Percentiles rank a stretch among this genome's conserved stretches.
These are phyloP conservation scores for Salix arbutifolia DNA, from an alignment of 345 rosid genomes.

Conservation along the genomic window DNA sequence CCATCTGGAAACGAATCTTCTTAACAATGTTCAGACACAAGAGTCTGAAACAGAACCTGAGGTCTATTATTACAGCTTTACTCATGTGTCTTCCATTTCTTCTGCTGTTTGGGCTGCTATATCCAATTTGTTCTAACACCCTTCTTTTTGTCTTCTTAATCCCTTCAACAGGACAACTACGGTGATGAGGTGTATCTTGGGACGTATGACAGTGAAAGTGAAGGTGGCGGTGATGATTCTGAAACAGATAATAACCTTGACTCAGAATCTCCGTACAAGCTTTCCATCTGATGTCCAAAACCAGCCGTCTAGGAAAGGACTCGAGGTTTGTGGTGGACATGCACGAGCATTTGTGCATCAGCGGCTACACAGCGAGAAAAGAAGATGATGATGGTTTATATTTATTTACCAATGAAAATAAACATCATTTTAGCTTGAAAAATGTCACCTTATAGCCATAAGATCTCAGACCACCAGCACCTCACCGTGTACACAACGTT, in stretches of 20 bases:
- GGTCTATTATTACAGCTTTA: constrained; percentile 5
- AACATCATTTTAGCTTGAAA: not conserved
- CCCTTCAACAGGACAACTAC: not conserved
- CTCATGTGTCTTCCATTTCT: not conserved
- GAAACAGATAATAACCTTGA: constrained; percentile 15
- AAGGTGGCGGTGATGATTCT: constrained; percentile 22
- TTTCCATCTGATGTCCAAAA: constrained; percentile 20
- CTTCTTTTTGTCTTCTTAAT: not conserved
- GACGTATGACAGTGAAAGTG: constrained; percentile 18
- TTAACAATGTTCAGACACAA: constrained; percentile 3
- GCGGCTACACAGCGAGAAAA: not conserved
- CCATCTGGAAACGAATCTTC: constrained; percentile 7
- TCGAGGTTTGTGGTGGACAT: not conserved
- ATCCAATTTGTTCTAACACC: not conserved
- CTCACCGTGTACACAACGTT: not conserved
- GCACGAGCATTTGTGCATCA: not conserved
- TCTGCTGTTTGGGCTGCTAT: not conserved
- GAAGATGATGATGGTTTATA: not conserved
- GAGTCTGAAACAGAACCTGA: constrained; percentile 15
- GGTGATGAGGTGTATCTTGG: constrained; percentile 27
- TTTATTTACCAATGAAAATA: not conserved
- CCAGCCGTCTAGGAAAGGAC: constrained; percentile 16
- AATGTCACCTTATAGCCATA: not conserved
- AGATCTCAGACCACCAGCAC: not conserved
- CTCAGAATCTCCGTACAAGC: constrained; percentile 14